Evolutionary conservation across 2,329 filamentous ascomycete species (phyloP), one percentile per base, ranked within the genome.

Genomic region (Thielaviopsis ethacetica): DNA sequence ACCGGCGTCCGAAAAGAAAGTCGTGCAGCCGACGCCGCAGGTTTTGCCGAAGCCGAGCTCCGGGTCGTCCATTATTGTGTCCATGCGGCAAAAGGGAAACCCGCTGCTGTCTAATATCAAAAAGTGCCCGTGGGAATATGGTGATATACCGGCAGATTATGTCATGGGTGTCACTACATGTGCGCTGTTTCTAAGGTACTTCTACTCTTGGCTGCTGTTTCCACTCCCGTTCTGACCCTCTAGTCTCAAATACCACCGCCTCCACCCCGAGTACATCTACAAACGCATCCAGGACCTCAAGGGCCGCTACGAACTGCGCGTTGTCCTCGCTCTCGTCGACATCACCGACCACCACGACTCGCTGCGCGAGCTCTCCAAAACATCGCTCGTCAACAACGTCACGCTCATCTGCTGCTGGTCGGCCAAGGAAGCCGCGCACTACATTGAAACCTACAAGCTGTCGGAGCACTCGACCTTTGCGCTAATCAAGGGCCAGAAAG

Each of bases 231-330:
- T 34, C 30, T 34, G 30, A 34, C 30, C 30, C 10, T 34, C 10
- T 34, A 78, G 88, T 54, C 79, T 98, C 58, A 98, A 97, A 71
- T 98, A 98, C 71, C 93, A 98, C 71, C 88, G 91, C 27, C 78
- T 98, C 57, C 93, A 98, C 68, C 93, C 93, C 0, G 93, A 98
- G 71, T 98, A 98, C 74, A 89, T 98, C 66, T 97, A 97, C 74
- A 90, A 86, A 24, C 86, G 93, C 60, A 94, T 98, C 65, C 85
- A 86, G 57, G 82, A 84, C 54, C 76, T 98, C 4, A 87, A 87
- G 56, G 88, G 87, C 56, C 88, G 87, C 71, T 97, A 94, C 73
- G 85, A 84, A 64, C 78, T 98, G 21, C 87, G 93, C 54, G 78
- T 98, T 57, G 73, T 98, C 27, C 78, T 98, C 54, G 84, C 85